Evolutionary conservation across 2,329 filamentous ascomycete species (phyloP).

Genomic region (Trichoderma polysporum): DNA sequence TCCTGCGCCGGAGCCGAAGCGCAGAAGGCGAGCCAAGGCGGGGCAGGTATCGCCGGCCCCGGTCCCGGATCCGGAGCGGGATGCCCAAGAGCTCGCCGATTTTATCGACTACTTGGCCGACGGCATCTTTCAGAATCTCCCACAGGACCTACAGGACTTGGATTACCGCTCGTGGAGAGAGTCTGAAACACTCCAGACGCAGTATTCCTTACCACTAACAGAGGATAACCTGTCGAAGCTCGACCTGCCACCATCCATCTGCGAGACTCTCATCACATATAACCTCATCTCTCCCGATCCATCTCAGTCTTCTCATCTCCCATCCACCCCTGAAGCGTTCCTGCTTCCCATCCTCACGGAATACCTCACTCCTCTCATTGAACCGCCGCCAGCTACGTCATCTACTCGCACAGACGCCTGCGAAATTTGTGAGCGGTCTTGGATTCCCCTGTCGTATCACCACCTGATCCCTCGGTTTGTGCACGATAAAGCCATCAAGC

Average conservation of each 20-base stretch:
- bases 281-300: constrained; percentile 52
- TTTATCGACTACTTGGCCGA: constrained; percentile 78
- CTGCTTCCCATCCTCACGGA: constrained; percentile 61
- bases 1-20: constrained; percentile 44
- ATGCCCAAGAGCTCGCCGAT: constrained; percentile 70
- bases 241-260: constrained; percentile 52
- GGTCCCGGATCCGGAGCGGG: constrained; percentile 23
- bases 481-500: constrained; percentile 72
- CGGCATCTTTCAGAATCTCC: constrained; percentile 67
- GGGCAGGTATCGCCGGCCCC: constrained; percentile 20
- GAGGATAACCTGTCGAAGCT: constrained; percentile 53
- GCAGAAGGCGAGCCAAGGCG: constrained; percentile 39
- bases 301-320: constrained; percentile 35
- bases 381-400: constrained; percentile 63
- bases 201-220: constrained; percentile 59
- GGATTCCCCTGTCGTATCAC: constrained; percentile 78
- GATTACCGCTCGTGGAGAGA: constrained; percentile 55
- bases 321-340: constrained; percentile 50
- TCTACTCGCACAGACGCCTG: constrained; percentile 60
- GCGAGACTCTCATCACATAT: constrained; percentile 69
- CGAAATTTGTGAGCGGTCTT: constrained; percentile 73
- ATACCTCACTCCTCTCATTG: constrained; percentile 59
- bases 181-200: constrained; percentile 45
- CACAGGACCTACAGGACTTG: constrained; percentile 58
- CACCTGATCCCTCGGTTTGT: constrained; percentile 79